These are phyloP conservation scores for Cichorium intybus DNA, from an alignment of 140 eudicot species.

Conservation along the genomic window DNA sequence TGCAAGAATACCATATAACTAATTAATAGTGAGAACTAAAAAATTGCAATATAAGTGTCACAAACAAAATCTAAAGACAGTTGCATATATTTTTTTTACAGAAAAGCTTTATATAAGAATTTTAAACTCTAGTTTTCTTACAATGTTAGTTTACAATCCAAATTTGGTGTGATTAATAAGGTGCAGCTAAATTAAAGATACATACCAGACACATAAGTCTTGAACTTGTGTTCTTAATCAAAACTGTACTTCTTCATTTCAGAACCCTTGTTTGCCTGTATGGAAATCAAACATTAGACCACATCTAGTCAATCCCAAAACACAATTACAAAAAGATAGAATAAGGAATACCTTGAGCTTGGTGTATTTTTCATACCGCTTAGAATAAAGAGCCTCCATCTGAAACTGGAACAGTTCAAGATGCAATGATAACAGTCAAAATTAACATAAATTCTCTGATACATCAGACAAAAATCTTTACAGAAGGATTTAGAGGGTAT, in stretches of 20 bases:
- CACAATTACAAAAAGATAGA: slow-evolving; percentile 1
- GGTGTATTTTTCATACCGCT: slow-evolving; percentile 69
- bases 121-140: too few relatives aligned
- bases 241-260: slow-evolving; percentile 43
- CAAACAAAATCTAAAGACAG: too few relatives aligned
- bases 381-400: slow-evolving; percentile 72
- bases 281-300: slow-evolving; percentile 3
- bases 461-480: neutral
- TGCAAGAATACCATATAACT: too few relatives aligned
- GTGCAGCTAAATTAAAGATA: neutral
- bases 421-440: too few relatives aligned
- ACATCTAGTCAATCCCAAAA: neutral
- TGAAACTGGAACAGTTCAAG: slow-evolving; percentile 16
- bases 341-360: slow-evolving; percentile 53
- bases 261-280: slow-evolving; percentile 44
- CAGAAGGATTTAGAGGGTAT: neutral
- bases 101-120: too few relatives aligned
- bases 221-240: slow-evolving; percentile 72
- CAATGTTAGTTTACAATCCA: too few relatives aligned
- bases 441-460: too few relatives aligned
- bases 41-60: too few relatives aligned
- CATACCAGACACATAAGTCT: slow-evolving; percentile 50
- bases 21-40: too few relatives aligned
- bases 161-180: too few relatives aligned
- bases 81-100: too few relatives aligned